phyloP scores from a whole-genome alignment of 2,329 filamentous ascomycete species.

The Ophiosphaerella herpotricha region DNA sequence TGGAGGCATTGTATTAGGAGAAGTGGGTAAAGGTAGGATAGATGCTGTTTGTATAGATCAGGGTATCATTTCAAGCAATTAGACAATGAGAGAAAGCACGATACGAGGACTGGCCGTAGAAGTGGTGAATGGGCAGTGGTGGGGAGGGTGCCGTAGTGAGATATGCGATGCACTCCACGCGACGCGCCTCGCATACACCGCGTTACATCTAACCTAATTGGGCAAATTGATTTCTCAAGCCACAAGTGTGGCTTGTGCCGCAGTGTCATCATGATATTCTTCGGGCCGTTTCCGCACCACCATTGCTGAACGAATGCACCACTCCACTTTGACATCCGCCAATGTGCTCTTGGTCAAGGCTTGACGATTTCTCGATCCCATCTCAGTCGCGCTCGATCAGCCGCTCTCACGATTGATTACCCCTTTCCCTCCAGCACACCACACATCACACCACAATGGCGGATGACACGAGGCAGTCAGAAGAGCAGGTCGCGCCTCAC shows the following conservation, averaged over 20 bases:
- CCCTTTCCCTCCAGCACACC: neutral
- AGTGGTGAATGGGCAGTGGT: conserved; percentile 8
- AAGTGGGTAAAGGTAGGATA: conserved; percentile 24
- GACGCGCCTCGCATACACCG: conserved; percentile 28
- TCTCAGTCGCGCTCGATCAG: neutral
- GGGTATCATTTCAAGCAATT: conserved; percentile 38
- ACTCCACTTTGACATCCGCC: conserved; percentile 5
- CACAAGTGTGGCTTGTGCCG: conserved; percentile 17
- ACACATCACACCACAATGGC: conserved; percentile 47
- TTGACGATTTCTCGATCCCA: neutral
- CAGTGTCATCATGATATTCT: conserved; percentile 32
- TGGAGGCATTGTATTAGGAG: conserved; percentile 48
- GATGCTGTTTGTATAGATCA: conserved; percentile 27
- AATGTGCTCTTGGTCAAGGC: neutral
- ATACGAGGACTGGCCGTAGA: conserved; percentile 16
- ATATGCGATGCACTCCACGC: conserved; percentile 22
- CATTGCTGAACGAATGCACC: conserved; percentile 8
- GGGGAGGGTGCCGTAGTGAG: conserved; percentile 5
- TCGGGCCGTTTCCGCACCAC: conserved; percentile 27
- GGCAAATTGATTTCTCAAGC: conserved; percentile 34
- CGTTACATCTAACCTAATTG: conserved; percentile 19
- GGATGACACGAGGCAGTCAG: conserved; percentile 50
- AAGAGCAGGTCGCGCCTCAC: conserved; percentile 21
- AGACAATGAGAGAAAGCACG: conserved; percentile 17
- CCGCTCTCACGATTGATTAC: neutral